phyloP scores from a whole-genome alignment of 495 filamentous ascomycete genomes.

The Xylaria sp. region DNA sequence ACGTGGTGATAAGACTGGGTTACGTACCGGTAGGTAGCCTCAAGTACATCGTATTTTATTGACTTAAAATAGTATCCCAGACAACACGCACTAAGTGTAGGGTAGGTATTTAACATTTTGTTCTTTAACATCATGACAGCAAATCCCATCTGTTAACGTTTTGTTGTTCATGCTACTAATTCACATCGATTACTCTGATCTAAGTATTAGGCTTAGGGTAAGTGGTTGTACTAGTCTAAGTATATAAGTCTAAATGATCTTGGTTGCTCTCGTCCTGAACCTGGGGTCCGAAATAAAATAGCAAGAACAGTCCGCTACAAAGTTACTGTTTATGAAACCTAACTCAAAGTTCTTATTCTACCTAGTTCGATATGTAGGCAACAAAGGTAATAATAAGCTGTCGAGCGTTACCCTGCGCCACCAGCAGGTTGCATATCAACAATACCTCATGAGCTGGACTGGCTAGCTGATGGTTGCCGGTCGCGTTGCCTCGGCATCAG shows the following conservation, averaged over 20 bases:
- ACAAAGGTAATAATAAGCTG: too few relatives aligned
- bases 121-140: too few relatives aligned
- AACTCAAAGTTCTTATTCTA: background rate
- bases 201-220: background rate
- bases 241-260: background rate
- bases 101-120: too few relatives aligned
- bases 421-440: background rate
- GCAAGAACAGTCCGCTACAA: background rate
- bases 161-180: background rate
- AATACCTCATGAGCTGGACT: background rate
- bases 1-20: background rate
- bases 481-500: background rate
- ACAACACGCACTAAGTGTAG: background rate
- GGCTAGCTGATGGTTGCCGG: background rate
- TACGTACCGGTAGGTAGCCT: too few relatives aligned
- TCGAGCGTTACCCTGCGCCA: background rate
- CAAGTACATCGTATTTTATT: background rate
- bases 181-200: background rate
- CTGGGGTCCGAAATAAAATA: background rate
- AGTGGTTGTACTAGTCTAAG: background rate
- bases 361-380: too few relatives aligned
- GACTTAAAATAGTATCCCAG: background rate
- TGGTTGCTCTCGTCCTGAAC: slow-evolving; percentile 4
- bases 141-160: background rate
- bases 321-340: background rate